phyloP scores from a whole-genome alignment of 495 filamentous ascomycete genomes.

The Aspergillus steynii region DNA sequence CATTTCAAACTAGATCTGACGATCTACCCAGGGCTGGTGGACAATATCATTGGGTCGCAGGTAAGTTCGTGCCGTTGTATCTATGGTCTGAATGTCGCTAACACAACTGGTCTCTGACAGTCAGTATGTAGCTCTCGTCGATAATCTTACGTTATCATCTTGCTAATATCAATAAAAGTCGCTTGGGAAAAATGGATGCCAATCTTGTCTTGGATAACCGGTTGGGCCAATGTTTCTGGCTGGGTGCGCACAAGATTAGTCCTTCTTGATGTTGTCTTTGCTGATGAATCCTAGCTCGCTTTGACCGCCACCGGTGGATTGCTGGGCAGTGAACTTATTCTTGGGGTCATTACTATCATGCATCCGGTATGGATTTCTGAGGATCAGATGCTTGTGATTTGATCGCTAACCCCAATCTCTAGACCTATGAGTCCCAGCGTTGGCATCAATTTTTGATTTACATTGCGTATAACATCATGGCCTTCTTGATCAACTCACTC shows the following conservation, averaged over 20 bases:
- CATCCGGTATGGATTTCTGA: conserved; percentile 34
- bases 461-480: conserved; percentile 61
- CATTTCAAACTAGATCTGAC: conserved; percentile 16
- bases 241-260: conserved; percentile 51
- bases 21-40: conserved; percentile 49
- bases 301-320: conserved; percentile 51
- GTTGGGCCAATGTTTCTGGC: conserved; percentile 74
- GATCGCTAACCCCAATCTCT: conserved; percentile 6
- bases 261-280: background rate
- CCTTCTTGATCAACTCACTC: conserved; percentile 68
- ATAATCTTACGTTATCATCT: background rate
- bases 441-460: conserved; percentile 81
- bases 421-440: conserved; percentile 52
- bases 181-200: conserved; percentile 60
- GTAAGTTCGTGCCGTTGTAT: conserved; percentile 25
- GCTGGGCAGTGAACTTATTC: conserved; percentile 57
- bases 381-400: too few relatives aligned
- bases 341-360: conserved; percentile 60
- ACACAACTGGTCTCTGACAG: conserved; percentile 16
- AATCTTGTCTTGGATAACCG: conserved; percentile 67
- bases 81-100: background rate
- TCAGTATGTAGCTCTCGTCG: conserved; percentile 30
- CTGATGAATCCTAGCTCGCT: conserved; percentile 63
- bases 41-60: conserved; percentile 78
- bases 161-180: conserved; percentile 24